phyloP scores from a whole-genome alignment of 805 yeast species.

The Wickerhamiella vanderwaltii region DNA sequence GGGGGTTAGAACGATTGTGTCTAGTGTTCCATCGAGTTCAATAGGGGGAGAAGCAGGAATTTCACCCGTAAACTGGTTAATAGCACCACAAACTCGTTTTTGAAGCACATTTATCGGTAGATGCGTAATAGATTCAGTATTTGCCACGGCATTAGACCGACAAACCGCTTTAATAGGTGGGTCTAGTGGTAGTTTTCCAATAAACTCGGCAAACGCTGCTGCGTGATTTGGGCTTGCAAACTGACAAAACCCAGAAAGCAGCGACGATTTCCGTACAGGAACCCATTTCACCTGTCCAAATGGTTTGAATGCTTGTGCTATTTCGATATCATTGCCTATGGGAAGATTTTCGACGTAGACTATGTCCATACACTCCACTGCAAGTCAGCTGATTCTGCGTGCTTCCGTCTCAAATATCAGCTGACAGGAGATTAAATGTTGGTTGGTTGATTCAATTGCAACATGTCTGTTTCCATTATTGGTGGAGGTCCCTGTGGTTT shows the following conservation, averaged over 20 bases:
- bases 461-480: constrained; percentile 41
- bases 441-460: not conserved
- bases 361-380: not conserved
- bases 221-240: constrained; percentile 2
- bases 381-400: not conserved
- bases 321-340: not conserved
- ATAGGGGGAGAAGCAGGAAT: no score
- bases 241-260: not conserved
- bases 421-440: no score
- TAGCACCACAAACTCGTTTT: no score
- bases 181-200: not conserved
- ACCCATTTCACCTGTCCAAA: not conserved
- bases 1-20: no score
- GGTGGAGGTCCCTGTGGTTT: constrained; percentile 75
- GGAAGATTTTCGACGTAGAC: constrained; percentile 3
- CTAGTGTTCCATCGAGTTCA: constrained; percentile 1
- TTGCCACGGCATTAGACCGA: no score
- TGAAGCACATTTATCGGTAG: no score
- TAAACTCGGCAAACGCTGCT: not conserved
- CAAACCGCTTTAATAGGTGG: not conserved
- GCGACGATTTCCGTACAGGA: not conserved
- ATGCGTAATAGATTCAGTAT: no score
- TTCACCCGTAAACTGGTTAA: no score
- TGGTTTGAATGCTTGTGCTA: constrained; percentile 4
- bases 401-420: not conserved